phyloP scores from a whole-genome alignment of 345 rosid genomes.

The Aquilaria sinensis region DNA sequence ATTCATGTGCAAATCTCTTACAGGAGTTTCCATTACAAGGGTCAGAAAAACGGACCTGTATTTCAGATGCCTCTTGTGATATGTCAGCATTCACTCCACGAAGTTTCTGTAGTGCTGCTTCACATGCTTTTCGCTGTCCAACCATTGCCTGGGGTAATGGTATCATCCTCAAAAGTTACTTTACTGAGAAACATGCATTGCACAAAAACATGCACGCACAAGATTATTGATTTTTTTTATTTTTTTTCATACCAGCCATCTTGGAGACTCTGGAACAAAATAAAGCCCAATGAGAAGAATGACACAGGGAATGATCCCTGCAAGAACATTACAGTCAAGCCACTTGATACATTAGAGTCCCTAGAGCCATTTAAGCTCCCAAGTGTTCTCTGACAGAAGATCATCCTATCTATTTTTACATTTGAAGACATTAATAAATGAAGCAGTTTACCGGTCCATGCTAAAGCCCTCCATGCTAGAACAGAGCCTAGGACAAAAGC shows the following conservation, averaged over 20 bases:
- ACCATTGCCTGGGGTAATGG: constrained; percentile 10
- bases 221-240: neutral
- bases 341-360: too few relatives aligned
- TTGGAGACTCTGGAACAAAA: constrained; percentile 53
- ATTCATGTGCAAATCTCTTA: neutral
- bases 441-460: constrained; percentile 4
- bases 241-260: constrained; percentile 45
- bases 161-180: neutral
- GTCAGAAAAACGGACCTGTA: constrained; percentile 1
- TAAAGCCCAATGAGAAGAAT: constrained; percentile 29
- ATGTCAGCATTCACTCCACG: constrained; percentile 7
- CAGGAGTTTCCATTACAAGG: neutral
- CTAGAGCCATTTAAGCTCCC: too few relatives aligned
- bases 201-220: too few relatives aligned
- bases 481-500: constrained; percentile 9
- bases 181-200: neutral
- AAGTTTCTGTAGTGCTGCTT: constrained; percentile 7
- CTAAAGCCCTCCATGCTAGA: constrained; percentile 5
- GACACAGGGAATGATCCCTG: constrained; percentile 43
- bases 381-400: too few relatives aligned
- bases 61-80: constrained; percentile 13
- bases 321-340: neutral
- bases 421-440: neutral
- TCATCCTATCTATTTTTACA: neutral
- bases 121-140: constrained; percentile 5